Conservation (phyloP, 1,139 yeast species). For the Wickerhamomyces sp. region DNA sequence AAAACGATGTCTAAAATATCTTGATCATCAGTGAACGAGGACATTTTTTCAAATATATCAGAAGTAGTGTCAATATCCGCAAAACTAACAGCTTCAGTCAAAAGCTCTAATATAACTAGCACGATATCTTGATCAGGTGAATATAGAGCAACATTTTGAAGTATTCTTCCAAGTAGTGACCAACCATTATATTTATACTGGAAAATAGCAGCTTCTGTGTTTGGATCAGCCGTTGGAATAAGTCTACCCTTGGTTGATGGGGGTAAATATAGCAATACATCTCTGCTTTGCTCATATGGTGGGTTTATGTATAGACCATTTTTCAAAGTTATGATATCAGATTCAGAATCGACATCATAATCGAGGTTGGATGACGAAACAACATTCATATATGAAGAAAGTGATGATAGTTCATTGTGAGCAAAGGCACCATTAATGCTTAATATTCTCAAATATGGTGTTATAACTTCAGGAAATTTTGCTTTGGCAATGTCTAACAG, state of each 20-base stretch:
- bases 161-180: conserved; percentile 74
- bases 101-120: conserved; percentile 46
- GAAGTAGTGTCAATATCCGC: conserved; percentile 38
- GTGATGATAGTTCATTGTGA: conserved; percentile 50
- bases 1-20: conserved; percentile 69
- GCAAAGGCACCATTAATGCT: conserved; percentile 67
- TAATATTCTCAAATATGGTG: conserved; percentile 59
- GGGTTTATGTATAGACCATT: conserved; percentile 37
- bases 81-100: conserved; percentile 46
- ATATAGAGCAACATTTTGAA: conserved; percentile 48
- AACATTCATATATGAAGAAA: conserved; percentile 56
- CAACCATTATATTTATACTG: conserved; percentile 78
- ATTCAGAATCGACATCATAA: conserved; percentile 30
- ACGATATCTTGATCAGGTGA: conserved; percentile 37
- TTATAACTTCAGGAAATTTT: conserved; percentile 67
- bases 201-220: conserved; percentile 57
- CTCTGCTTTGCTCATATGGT: conserved; percentile 36
- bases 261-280: conserved; percentile 36
- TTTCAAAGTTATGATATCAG: conserved; percentile 34
- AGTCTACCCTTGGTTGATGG: conserved; percentile 70
- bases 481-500: conserved; percentile 61
- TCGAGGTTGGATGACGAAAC: conserved; percentile 26
- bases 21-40: conserved; percentile 57
- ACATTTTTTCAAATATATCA: conserved; percentile 43
- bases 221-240: conserved; percentile 39